Evolutionary conservation across 768 basidiomycete genomes (phyloP), one percentile per base, ranked within the genome.

Genomic region (Mycena chlorophos): DNA sequence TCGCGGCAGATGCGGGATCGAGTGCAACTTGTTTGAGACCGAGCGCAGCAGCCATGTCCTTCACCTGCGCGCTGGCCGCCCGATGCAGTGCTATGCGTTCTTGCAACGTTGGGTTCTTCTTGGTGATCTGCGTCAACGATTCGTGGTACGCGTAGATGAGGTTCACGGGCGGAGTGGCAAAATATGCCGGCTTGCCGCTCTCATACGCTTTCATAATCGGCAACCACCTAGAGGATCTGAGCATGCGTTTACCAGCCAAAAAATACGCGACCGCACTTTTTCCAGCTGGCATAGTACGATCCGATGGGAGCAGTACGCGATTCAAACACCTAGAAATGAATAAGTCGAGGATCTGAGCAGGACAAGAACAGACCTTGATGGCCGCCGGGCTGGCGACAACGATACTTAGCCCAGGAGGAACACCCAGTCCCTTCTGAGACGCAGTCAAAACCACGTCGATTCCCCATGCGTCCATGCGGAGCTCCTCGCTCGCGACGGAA

Each of bases 171-270:
- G 94, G 91, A 0, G 94, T 98, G 6, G 95, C 96, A 71, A 98
- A 98, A 78, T 98, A 98, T 19, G 87, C 87, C 0, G 92, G 79
- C 12, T 73, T 73, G 56, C 91, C 91, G 55, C 74, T 72, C 74
- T 98, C 94, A 69, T 98, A 99, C 2, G 88, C 86, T 64, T 87
- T 82, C 95, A 98, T 98, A 68, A 97, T 86, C 1, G 94, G 93
- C 42, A 95, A 76, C 91, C 91, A 94, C 64, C 89, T 90, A 52
- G 13, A 16, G 23, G 20, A 56, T 27, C 28, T 43, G 52, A 16
- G 29, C 51, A 25, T 12, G 48, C 25, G 14, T 25, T 27, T 34
- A 40, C n/a, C n/a, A n/a, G n/a, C n/a, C n/a, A 53, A 54, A 50
- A 23, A 25, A 28, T 27, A 20, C 31, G 19, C 34, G 19, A 55